Base-by-base conservation (phyloP, 441 rosid species). In the Erodium trifolium region DNA sequence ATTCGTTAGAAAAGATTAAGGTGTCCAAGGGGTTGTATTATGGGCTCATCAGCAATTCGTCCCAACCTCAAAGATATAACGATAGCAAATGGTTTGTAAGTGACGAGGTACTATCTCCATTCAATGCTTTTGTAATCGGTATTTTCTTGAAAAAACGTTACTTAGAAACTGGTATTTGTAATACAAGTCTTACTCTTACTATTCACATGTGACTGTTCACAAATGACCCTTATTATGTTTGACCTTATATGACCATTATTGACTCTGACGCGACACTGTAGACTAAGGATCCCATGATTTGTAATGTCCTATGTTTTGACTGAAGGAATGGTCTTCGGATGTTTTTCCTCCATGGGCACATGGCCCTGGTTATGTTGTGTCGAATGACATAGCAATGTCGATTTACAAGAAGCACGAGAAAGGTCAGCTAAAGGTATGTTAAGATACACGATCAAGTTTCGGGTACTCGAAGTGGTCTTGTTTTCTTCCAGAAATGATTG, bases 351-450 rank as follows among this genome's bases (percentile, higher is more conserved):
- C 93, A 1, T 86, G 85, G 67, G 93, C 88, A 3, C 87, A 86
- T 59, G 93, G 93, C 68, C 93, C 93, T 3, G 90, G 93, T 62
- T 88, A 88, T 78, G 82, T 82, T 66, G 77, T 86, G 43, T 83
- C 93, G 37, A 78, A 78, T 17, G 88, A 87, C 67, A 80, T 85
- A 64, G 90, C 92, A 67, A 63, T 75, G 72, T 67, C 72, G 13
- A 62, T 79, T 31, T 67, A 63, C 35, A 13, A 63, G 70, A 66
- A 65, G 27, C 71, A 69, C 62, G 63, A 41, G 14, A 69, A 67
- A 47, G 79, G 78, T 49, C 72, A 59, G 34, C 57, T 79, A 66
- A 76, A 79, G 82, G 82, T 71, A 68, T 34, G 47, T 17, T 19
- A 16, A 2, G 27, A 23, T 23, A 23, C 1, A 23, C 2, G 27